Conservation (phyloP, 2,329 filamentous ascomycete genomes). For the Talaromyces sp. region DNA sequence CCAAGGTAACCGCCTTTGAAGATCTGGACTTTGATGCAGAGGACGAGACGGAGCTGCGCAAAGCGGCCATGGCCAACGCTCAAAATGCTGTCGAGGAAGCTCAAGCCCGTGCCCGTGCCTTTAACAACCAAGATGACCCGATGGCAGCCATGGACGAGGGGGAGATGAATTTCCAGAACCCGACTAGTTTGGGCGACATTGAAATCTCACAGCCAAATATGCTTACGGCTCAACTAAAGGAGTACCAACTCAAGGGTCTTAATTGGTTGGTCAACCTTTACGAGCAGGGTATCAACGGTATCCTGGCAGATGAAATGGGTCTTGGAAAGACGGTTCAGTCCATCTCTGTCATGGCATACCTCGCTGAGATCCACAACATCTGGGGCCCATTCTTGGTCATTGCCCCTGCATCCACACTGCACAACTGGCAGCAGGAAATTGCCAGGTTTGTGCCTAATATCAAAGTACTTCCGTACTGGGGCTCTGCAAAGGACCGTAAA, state of each 20-base stretch:
- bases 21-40: conserved; percentile 94
- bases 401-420: conserved; percentile 88
- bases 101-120: conserved; percentile 84
- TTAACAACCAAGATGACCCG: conserved; percentile 69
- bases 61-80: conserved; percentile 89
- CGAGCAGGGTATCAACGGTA: conserved; percentile 99
- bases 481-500: conserved; percentile 87
- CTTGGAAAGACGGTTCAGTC: conserved; percentile 98
- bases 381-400: conserved; percentile 98
- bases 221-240: conserved; percentile 89
- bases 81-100: conserved; percentile 94
- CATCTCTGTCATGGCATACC: conserved; percentile 98
- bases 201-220: conserved; percentile 93
- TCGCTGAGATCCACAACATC: conserved; percentile 94
- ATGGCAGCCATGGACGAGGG: conserved; percentile 81
- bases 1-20: conserved; percentile 88
- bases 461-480: conserved; percentile 97
- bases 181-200: conserved; percentile 87
- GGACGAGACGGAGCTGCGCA: conserved; percentile 74
- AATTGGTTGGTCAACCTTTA: conserved; percentile 99
- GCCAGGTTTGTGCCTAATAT: conserved; percentile 88
- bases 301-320: conserved; percentile 98
- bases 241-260: conserved; percentile 98
- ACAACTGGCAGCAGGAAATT: conserved; percentile 99
- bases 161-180: conserved; percentile 99